Evolutionary conservation across 148 eudicot genomes (phyloP).

Genomic region (Chenopodium suecicum): DNA sequence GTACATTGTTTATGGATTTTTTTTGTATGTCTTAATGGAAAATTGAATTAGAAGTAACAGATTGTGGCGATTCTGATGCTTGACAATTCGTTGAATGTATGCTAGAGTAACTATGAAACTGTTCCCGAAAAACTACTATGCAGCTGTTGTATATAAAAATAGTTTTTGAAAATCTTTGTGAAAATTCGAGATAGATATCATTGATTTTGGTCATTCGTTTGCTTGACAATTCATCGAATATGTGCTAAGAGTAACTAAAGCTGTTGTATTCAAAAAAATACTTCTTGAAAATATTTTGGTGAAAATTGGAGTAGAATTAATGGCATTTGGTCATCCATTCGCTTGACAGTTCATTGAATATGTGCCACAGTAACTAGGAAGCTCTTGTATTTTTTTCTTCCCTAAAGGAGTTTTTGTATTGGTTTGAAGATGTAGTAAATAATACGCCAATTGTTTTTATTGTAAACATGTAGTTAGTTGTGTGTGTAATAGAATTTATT

Average conservation of each 20-base stretch:
- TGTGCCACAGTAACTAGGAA: neutral
- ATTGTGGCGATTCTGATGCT: neutral
- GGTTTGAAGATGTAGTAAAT: too few relatives aligned
- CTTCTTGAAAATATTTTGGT: neutral
- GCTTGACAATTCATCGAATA: too few relatives aligned
- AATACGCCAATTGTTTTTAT: too few relatives aligned
- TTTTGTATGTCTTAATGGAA: neutral
- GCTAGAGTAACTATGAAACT: neutral
- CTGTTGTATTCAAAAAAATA: neutral
- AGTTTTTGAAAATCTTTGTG: too few relatives aligned
- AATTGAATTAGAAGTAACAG: too few relatives aligned
- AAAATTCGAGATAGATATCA: too few relatives aligned
- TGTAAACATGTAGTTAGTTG: neutral
- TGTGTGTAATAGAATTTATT: neutral
- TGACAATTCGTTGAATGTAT: too few relatives aligned
- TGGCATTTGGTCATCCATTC: neutral
- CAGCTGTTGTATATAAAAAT: neutral
- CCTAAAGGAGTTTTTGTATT: too few relatives aligned
- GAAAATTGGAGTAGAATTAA: too few relatives aligned
- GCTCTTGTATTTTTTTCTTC: neutral
- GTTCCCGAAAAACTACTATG: too few relatives aligned
- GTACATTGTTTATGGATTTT: neutral
- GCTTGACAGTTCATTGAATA: neutral
- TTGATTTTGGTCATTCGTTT: too few relatives aligned
- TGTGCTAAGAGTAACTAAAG: too few relatives aligned